Evolutionary conservation across 2,329 filamentous ascomycete genomes (phyloP).

Genomic region (Ramularia endophylla): DNA sequence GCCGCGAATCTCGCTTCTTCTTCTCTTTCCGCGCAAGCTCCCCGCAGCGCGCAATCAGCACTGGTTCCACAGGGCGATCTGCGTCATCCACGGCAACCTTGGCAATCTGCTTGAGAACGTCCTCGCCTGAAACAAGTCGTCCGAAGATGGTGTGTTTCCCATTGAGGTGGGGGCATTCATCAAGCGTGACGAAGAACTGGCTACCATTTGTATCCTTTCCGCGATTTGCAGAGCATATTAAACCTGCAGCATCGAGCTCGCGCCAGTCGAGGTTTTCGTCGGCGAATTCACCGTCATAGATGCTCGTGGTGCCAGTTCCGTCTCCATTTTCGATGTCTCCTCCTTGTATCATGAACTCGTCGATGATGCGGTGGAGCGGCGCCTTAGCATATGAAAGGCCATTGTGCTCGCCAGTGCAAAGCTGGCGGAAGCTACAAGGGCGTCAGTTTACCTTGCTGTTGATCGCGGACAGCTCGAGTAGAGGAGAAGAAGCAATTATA

Average conservation of each 20-base stretch:
- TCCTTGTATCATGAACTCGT: constrained; percentile 42
- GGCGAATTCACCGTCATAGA: constrained; percentile 36
- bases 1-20: constrained; percentile 14
- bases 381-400: constrained; percentile 34
- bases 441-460: constrained; percentile 1
- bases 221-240: constrained; percentile 39
- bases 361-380: constrained; percentile 38
- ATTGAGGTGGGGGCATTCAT: constrained; percentile 35
- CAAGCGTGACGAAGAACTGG: constrained; percentile 41
- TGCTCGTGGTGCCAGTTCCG: constrained; percentile 36
- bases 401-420: constrained; percentile 37
- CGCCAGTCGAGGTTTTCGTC: constrained; percentile 40
- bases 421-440: constrained; percentile 36
- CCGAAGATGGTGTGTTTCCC: constrained; percentile 40
- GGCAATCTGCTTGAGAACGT: constrained; percentile 31
- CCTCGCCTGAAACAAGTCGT: constrained; percentile 33
- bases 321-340: constrained; percentile 38
- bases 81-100: constrained; percentile 33
- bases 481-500: background rate
- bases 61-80: constrained; percentile 32
- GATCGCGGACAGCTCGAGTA: background rate
- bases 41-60: constrained; percentile 35
- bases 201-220: constrained; percentile 38
- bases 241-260: constrained; percentile 34
- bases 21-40: constrained; percentile 34